These are phyloP conservation scores for Amoebophrya sp. DNA, from an alignment of 169 alveolate genomes.

Conservation along the genomic window DNA sequence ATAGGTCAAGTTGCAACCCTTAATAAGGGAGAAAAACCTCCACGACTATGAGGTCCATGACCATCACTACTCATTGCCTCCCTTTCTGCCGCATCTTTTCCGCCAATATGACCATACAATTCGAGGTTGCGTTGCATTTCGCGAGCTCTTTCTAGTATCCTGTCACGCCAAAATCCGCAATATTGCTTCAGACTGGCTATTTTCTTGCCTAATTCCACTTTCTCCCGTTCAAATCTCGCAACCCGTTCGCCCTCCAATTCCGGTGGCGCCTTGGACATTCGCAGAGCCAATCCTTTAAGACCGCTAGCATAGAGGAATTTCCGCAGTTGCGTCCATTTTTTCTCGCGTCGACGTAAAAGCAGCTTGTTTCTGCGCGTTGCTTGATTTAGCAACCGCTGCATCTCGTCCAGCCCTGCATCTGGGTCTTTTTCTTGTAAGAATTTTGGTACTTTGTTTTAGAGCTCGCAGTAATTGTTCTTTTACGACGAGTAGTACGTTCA, in stretches of 20 bases:
- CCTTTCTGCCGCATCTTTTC: neutral
- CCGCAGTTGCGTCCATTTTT: neutral
- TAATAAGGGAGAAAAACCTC: too few relatives aligned
- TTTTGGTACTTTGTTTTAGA: neutral
- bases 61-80: neutral
- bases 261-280: neutral
- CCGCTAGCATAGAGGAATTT: neutral
- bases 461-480: too few relatives aligned
- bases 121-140: neutral
- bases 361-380: neutral
- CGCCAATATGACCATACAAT: neutral
- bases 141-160: neutral
- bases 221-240: neutral
- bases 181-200: neutral
- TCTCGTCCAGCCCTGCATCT: neutral
- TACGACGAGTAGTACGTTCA: too few relatives aligned
- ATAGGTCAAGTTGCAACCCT: neutral
- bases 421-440: neutral
- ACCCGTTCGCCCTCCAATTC: neutral
- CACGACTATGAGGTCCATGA: too few relatives aligned
- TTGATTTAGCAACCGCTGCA: neutral
- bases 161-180: neutral
- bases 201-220: neutral
- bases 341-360: neutral
- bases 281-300: neutral